phyloP scores from a whole-genome alignment of 164 flowering plant species.

The Buxus sempervirens region DNA sequence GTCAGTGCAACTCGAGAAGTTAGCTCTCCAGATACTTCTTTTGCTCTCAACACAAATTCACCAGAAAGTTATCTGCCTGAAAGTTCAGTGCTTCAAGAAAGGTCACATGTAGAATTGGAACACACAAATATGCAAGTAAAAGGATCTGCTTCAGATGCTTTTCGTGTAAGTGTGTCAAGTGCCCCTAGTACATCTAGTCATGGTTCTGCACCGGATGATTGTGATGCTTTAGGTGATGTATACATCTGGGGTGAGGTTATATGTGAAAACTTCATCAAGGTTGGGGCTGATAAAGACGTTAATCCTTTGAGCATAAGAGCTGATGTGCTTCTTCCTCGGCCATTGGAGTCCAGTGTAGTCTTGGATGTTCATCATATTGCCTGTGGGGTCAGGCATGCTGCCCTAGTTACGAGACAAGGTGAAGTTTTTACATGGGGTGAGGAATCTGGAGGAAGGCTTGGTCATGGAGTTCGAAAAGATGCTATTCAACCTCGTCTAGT shows the following conservation, averaged over 20 bases:
- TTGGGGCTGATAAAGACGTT: constrained; percentile 41
- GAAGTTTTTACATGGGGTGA: constrained; percentile 87
- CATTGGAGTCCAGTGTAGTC: constrained; percentile 66
- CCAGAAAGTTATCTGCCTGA: constrained; percentile 43
- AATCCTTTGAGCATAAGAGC: constrained; percentile 36
- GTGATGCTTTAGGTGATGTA: constrained; percentile 75
- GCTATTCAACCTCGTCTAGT: constrained; percentile 54
- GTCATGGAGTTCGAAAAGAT: constrained; percentile 71
- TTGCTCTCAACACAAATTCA: constrained; percentile 32
- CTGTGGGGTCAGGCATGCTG: constrained; percentile 79
- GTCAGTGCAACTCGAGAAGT: constrained; percentile 40
- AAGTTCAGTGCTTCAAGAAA: constrained; percentile 33
- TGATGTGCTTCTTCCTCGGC: constrained; percentile 73
- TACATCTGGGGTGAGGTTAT: constrained; percentile 83
- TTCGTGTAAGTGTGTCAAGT: constrained; percentile 79
- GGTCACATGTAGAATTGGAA: constrained; percentile 58
- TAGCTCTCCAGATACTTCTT: constrained; percentile 48
- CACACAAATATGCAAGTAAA: constrained; percentile 62
- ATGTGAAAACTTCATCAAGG: constrained; percentile 48
- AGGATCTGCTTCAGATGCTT: constrained; percentile 62
- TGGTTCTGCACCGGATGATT: constrained; percentile 77
- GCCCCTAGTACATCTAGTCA: constrained; percentile 87
- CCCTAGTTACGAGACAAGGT: constrained; percentile 75
- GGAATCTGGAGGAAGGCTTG: constrained; percentile 81
- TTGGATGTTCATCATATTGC: constrained; percentile 73